phyloP scores from a whole-genome alignment of 169 alveolate species.

The Cryptosporidium felis region DNA sequence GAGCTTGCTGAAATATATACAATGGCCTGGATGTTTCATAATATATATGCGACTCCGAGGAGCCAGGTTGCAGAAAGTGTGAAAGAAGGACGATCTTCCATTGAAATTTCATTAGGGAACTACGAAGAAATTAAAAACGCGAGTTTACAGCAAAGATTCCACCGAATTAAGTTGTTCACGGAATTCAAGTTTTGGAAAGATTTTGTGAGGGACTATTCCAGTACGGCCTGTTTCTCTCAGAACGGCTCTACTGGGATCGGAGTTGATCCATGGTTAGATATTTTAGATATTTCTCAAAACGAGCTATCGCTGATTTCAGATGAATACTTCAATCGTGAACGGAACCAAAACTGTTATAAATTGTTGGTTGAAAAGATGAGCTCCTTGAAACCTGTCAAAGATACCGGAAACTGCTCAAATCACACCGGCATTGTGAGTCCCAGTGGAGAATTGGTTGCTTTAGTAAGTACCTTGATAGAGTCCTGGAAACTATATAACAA shows the following conservation, averaged over 20 bases:
- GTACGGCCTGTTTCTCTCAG: background rate
- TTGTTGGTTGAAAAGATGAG: background rate
- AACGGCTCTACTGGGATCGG: background rate
- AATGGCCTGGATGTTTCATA: constrained; percentile 43
- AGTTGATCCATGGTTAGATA: constrained; percentile 37
- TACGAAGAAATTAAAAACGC: too few species aligned
- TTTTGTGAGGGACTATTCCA: background rate
- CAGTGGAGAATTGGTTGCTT: background rate
- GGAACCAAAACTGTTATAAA: background rate
- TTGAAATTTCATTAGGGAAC: too few species aligned
- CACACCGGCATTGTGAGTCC: background rate
- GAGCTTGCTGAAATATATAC: constrained; percentile 57
- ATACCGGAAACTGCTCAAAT: background rate
- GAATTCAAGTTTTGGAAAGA: constrained; percentile 46
- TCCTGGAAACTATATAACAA: constrained; percentile 9
- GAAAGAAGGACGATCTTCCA: too few species aligned
- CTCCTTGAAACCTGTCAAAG: background rate
- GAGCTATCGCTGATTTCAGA: constrained; percentile 47
- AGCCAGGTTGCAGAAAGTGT: too few species aligned
- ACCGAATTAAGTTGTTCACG: background rate
- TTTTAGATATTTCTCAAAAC: constrained; percentile 28
- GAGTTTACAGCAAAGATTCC: background rate
- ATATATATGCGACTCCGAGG: constrained; percentile 18
- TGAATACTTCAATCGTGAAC: background rate
- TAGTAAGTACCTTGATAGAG: background rate